Evolutionary conservation across 306 rosid species (phyloP), one percentile per base, ranked within the genome.

Genomic region (Rosa rugosa): DNA sequence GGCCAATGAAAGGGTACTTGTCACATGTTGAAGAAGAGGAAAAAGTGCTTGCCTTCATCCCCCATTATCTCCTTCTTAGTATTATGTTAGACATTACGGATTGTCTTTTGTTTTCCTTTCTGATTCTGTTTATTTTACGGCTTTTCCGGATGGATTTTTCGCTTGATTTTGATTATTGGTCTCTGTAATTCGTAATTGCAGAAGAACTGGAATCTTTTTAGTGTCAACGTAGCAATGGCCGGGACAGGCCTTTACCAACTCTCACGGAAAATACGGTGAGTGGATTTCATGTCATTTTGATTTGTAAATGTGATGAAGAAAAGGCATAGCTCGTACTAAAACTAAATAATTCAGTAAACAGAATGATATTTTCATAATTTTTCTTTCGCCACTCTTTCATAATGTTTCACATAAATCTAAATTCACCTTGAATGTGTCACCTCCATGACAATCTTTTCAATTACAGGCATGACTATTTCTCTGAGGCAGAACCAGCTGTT

Each of bases 171-270:
- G 75, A 76, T 27, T 41, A n/a, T 62, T 11, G 75, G 73, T 18
- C 20, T 27, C 56, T 75, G 78, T 11, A 63, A 57, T 66, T 77
- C 47, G 23, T 49, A 14, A 76, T 81, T 86, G 89, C 97, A 95
- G 99, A 95, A 91, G 80, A 95, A 93, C 81, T 95, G 98, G 99
- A 95, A 95, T 80, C 94, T 95, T 41, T 89, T 95, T 82, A 89
- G 98, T 44, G 98, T 93, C 34, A 95, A 86, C 25, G 11, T 95
- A 66, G 99, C 98, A 75, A 95, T 95, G 99, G 98, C 96, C 64
- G 92, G 85, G 63, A 95, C 98, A 5, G 98, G 99, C 76, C 20
- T 93, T 69, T 95, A 93, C 87, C 99, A 95, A 75, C 97, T 95
- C 63, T 70, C 88, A 11, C 97, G 98, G 71, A 95, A 95, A 89